These are phyloP conservation scores for Multifurca ochricompacta DNA, from an alignment of 768 basidiomycete species.

Conservation along the genomic window DNA sequence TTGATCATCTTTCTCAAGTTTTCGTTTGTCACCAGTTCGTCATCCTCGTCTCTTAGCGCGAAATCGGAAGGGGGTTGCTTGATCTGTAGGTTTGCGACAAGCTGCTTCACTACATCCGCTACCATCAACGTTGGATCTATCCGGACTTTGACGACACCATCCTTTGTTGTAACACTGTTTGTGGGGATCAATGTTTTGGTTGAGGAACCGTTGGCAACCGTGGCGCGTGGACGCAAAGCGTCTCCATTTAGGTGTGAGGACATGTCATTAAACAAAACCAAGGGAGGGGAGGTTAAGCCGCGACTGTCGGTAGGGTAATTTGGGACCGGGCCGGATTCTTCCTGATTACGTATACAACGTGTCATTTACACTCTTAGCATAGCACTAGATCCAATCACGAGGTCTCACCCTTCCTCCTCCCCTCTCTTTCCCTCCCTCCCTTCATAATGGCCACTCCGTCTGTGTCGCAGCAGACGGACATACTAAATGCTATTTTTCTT, in stretches of 20 bases:
- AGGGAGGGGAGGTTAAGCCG: not conserved
- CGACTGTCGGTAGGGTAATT: too few species aligned
- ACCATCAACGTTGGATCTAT: conserved; percentile 81
- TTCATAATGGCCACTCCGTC: conserved; percentile 53
- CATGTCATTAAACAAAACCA: conserved; percentile 7
- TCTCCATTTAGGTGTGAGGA: conserved; percentile 11
- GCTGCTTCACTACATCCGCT: conserved; percentile 76
- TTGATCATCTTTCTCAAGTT: conserved; percentile 79
- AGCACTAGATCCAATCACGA: too few species aligned
- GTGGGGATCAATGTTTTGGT: conserved; percentile 60
- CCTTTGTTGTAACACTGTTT: conserved; percentile 73
- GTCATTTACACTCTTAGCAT: not conserved
- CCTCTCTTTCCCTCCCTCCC: not conserved
- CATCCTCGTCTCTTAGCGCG: conserved; percentile 74
- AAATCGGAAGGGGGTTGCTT: conserved; percentile 64
- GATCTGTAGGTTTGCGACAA: conserved; percentile 75
- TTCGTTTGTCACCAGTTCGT: conserved; percentile 80
- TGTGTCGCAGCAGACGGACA: conserved; percentile 50
- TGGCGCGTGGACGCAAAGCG: conserved; percentile 1
- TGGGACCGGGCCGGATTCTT: too few species aligned
- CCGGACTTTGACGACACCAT: conserved; percentile 73
- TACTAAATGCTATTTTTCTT: conserved; percentile 59
- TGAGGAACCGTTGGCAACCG: conserved; percentile 17
- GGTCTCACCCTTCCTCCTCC: too few species aligned
- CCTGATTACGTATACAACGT: too few species aligned